A percentile compares a stretch with the other conserved stretches of the same genome.
Conservation (phyloP, 345 rosid genomes). For the Eucalyptus cloeziana region DNA sequence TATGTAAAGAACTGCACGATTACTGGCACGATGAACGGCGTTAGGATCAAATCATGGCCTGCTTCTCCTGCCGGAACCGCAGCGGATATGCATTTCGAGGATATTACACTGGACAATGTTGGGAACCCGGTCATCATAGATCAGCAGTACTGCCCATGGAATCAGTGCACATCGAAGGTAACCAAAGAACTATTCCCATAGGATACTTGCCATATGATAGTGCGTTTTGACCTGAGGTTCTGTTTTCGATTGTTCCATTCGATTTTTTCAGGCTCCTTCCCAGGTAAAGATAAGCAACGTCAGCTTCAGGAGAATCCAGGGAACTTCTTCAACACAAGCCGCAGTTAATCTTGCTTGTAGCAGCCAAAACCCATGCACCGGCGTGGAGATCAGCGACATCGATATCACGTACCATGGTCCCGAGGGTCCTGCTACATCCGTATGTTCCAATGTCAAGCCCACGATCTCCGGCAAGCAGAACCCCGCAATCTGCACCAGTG, state of each 20-base stretch:
- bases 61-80: slow-evolving; percentile 4
- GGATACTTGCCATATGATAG: background rate
- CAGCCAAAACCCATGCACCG: slow-evolving; percentile 11
- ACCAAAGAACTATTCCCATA: background rate
- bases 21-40: slow-evolving; percentile 15
- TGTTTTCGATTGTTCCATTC: background rate
- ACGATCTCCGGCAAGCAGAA: background rate
- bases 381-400: background rate
- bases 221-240: background rate
- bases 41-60: slow-evolving; percentile 63
- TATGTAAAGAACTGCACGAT: slow-evolving; percentile 17
- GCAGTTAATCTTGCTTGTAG: slow-evolving; percentile 37
- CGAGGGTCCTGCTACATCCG: background rate
- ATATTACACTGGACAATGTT: slow-evolving; percentile 13
- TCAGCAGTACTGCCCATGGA: slow-evolving; percentile 24
- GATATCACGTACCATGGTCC: background rate
- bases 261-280: background rate
- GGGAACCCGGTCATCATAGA: slow-evolving; percentile 18
- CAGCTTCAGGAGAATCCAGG: slow-evolving; percentile 28
- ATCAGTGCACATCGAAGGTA: background rate
- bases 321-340: slow-evolving; percentile 25
- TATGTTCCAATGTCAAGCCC: slow-evolving; percentile 1
- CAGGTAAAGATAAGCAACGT: slow-evolving; percentile 10
- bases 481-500: background rate
- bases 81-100: slow-evolving; percentile 18